These are phyloP conservation scores for Cercospora zeina DNA, from an alignment of 2,329 filamentous ascomycete genomes.

Conservation along the genomic window DNA sequence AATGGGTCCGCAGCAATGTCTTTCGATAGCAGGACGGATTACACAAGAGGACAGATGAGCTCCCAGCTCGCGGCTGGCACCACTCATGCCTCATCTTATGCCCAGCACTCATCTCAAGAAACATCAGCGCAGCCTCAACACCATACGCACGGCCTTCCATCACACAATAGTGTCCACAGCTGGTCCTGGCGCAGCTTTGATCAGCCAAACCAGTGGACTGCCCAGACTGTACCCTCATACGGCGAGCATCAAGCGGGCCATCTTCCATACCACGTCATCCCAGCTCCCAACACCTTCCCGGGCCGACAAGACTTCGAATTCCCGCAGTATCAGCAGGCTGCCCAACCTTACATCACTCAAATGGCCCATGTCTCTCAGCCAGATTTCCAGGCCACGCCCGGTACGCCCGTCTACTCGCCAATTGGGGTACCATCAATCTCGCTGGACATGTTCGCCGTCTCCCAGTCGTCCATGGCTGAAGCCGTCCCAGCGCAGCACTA, in stretches of 20 bases:
- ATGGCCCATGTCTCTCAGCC: constrained; percentile 29
- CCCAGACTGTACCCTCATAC: constrained; percentile 1
- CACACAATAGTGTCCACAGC: neutral
- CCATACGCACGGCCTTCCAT: constrained; percentile 12
- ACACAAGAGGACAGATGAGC: neutral
- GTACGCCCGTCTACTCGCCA: constrained; percentile 26
- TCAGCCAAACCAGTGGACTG: constrained; percentile 14
- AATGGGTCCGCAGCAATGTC: neutral
- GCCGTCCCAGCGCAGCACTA: constrained; percentile 11
- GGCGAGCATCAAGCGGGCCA: constrained; percentile 13
- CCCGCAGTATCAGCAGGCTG: constrained; percentile 19
- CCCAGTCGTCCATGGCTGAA: neutral
- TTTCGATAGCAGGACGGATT: neutral
- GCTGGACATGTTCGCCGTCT: constrained; percentile 16
- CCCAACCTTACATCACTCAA: constrained; percentile 24
- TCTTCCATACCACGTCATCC: constrained; percentile 8
- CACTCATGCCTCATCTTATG: neutral
- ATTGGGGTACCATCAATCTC: constrained; percentile 19
- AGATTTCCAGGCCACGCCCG: constrained; percentile 29
- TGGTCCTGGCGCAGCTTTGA: constrained; percentile 13
- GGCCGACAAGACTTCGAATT: constrained; percentile 24
- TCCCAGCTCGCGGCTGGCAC: neutral
- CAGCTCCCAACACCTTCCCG: constrained; percentile 17
- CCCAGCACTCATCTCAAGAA: neutral
- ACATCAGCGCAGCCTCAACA: neutral